phyloP scores from a whole-genome alignment of 441 rosid genomes.

The Omphalea diandra region DNA sequence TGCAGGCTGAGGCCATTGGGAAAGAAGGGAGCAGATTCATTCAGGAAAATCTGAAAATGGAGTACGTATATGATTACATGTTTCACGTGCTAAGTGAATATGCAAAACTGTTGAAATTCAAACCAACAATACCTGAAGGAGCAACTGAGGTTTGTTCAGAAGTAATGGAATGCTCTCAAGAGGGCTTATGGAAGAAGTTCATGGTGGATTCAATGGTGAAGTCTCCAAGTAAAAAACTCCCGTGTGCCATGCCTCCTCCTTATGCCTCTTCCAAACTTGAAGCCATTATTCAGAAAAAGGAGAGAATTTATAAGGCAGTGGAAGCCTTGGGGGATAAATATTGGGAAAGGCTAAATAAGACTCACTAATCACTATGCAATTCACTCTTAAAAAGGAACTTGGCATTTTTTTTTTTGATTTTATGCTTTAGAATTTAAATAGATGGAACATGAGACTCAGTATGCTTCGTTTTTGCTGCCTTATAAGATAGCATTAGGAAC shows the following conservation, averaged over 20 bases:
- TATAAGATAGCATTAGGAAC: too few relatives aligned
- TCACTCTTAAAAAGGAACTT: too few relatives aligned
- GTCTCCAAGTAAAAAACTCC: slow-evolving; percentile 37
- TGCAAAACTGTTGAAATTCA: slow-evolving; percentile 57
- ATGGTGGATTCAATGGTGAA: slow-evolving; percentile 64
- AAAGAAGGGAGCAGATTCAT: slow-evolving; percentile 51
- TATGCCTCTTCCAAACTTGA: slow-evolving; percentile 23
- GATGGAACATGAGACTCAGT: too few relatives aligned
- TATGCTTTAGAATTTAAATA: too few relatives aligned
- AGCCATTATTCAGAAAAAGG: slow-evolving; percentile 26
- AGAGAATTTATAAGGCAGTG: slow-evolving; percentile 20
- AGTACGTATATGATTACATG: slow-evolving; percentile 68
- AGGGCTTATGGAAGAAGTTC: slow-evolving; percentile 43
- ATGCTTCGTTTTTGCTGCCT: too few relatives aligned
- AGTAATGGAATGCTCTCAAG: slow-evolving; percentile 36
- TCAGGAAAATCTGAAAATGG: slow-evolving; percentile 51
- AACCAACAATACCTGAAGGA: slow-evolving; percentile 48
- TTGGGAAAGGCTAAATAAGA: slow-evolving; percentile 13
- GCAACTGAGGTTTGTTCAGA: slow-evolving; percentile 49
- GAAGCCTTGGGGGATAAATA: slow-evolving; percentile 30
- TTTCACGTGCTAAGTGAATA: slow-evolving; percentile 57
- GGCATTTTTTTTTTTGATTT: too few relatives aligned
- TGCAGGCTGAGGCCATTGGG: slow-evolving; percentile 62
- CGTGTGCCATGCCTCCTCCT: slow-evolving; percentile 59
- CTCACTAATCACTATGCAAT: neutral